Evolutionary conservation across 192 early-diverging fungal genomes (phyloP), one percentile per base, ranked within the genome.

Genomic region (Podila epigama): DNA sequence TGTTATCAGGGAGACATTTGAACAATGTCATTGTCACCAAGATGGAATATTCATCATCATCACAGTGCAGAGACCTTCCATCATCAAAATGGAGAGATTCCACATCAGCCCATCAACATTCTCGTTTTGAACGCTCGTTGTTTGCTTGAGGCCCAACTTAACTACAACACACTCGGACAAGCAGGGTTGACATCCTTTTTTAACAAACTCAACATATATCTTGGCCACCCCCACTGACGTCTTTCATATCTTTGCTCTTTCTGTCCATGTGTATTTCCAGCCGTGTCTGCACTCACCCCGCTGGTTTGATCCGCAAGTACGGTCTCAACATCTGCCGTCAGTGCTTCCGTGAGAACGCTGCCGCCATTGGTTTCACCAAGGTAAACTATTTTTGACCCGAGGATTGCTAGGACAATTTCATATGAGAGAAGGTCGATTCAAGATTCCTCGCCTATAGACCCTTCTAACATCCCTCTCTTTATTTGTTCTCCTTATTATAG

Each of bases 251-350:
- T 5, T 1, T 39, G 22, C 33, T 0, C 15, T 36, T 31, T 44
- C 40, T 65, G 29, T 51, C 25, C 16, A 50, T 42, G 33, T 60
- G 40, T 60, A 56, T 51, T 40, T 57, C 61, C 71, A 95, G 93
- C 90, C 95, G 98, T 80, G 96, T 98, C 80, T 98, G 96, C 87
- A 89, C 95, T 79, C 96, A 99, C 93, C 95, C 91, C 81, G 98
- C 98, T 71, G 98, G 98, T 92, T 93, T 99, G 83, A 98, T 99
- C 87, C 96, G 98, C 91, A 99, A 99, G 92, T 99, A 99, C 90
- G 89, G 90, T 66, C 87, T 99, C 63, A 92, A 98, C 91, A 87
- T 99, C 78, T 99, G 98, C 92, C 94, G 98, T 91, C 98, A 99
- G 86, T 98, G 96, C 92, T 99, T 99, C 95, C 95, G 98, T 87